A percentile compares a stretch with the other conserved stretches of the same genome.
Conservation (phyloP, 2,329 filamentous ascomycete genomes). For the Lomentospora prolificans region DNA sequence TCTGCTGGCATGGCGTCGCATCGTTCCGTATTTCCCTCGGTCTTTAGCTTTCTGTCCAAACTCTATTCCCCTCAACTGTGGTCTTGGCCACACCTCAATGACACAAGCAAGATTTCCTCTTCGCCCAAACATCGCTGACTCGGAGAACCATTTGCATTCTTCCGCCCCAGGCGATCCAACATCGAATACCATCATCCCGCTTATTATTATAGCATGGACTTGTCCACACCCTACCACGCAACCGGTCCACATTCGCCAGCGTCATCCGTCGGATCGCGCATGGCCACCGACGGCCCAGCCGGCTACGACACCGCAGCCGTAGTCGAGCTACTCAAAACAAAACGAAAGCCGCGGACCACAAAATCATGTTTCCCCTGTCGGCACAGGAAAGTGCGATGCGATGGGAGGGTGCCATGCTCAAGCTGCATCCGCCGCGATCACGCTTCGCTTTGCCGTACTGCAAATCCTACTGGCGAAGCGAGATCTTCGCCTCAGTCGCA, state of each 20-base stretch:
- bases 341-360: slow-evolving; percentile 2
- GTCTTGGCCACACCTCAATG: no score
- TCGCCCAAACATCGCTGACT: no score
- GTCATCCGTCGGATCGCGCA: not conserved
- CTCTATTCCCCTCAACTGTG: no score
- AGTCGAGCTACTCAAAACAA: slow-evolving; percentile 4
- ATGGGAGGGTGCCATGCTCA: slow-evolving; percentile 3
- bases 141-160: not conserved
- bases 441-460: not conserved
- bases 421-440: slow-evolving; percentile 7
- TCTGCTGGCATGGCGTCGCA: no score
- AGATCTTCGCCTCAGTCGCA: not conserved
- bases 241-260: not conserved
- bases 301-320: slow-evolving; percentile 6
- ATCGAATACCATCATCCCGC: not conserved
- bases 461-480: not conserved
- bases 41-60: no score
- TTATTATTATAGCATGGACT: not conserved
- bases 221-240: not conserved
- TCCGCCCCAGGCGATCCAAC: no score
- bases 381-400: slow-evolving; percentile 5
- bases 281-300: not conserved
- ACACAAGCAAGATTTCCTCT: no score
- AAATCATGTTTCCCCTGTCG: slow-evolving; percentile 7
- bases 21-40: no score